Conservation (phyloP, 306 rosid genomes). For the Prunus salicina region DNA sequence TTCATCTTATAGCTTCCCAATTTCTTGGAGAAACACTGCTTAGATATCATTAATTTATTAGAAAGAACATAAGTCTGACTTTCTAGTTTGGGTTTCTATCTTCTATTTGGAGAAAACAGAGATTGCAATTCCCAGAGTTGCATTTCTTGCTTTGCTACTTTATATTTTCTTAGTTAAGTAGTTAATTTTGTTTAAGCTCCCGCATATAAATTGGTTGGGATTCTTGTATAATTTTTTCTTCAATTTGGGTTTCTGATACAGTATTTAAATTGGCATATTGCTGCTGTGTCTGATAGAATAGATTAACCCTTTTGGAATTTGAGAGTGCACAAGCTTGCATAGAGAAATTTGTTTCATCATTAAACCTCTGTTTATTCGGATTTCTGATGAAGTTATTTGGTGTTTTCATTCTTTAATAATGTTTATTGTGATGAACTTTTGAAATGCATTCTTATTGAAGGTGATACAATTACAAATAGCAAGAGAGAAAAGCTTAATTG, state of each 20-base stretch:
- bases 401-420: background rate
- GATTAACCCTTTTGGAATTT: slow-evolving; percentile 5
- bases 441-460: slow-evolving; percentile 21
- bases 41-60: slow-evolving; percentile 12
- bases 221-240: background rate
- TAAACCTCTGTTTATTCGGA: background rate
- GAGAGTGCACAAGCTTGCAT: background rate
- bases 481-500: slow-evolving; percentile 26
- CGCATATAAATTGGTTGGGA: background rate
- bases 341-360: no score
- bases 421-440: slow-evolving; percentile 20
- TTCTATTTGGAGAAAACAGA: background rate
- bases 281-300: background rate
- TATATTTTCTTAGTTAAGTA: background rate
- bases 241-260: background rate
- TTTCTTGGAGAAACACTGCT: slow-evolving; percentile 30
- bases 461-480: slow-evolving; percentile 12
- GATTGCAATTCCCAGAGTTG: slow-evolving; percentile 6
- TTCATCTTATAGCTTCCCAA: slow-evolving; percentile 31
- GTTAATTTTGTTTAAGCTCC: background rate
- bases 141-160: background rate
- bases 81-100: slow-evolving; percentile 22
- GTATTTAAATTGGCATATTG: background rate
- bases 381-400: slow-evolving; percentile 6
- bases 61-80: slow-evolving; percentile 14